These are phyloP conservation scores for Solanum etuberosum DNA, from an alignment of 257 asterid species.

Conservation along the genomic window DNA sequence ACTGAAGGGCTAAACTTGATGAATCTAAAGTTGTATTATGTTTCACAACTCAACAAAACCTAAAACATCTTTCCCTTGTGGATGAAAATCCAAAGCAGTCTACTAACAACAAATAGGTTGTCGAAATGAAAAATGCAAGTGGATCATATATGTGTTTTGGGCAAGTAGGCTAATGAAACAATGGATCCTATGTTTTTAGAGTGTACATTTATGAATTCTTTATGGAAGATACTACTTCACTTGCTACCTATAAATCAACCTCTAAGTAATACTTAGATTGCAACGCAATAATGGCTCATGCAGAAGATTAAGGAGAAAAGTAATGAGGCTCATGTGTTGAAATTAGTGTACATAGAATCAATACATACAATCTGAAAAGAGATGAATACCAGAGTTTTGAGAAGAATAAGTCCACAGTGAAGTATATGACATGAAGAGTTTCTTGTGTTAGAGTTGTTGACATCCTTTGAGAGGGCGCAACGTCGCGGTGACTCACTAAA, in stretches of 20 bases:
- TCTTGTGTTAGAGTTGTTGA: no score
- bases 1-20: no score
- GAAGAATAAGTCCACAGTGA: no score
- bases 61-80: neutral
- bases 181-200: neutral
- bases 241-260: neutral
- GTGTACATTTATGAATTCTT: neutral
- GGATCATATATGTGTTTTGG: neutral
- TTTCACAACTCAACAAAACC: neutral
- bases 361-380: no score
- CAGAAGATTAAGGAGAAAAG: neutral
- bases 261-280: neutral
- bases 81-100: neutral
- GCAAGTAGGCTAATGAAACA: neutral
- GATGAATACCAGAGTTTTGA: no score
- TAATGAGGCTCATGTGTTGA: no score
- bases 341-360: no score
- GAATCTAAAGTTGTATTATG: neutral
- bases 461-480: no score
- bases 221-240: neutral
- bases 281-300: neutral
- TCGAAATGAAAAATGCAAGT: neutral
- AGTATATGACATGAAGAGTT: no score
- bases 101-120: neutral
- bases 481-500: no score